Base-by-base conservation (phyloP, 2,329 filamentous ascomycete species). In the Fusarium euwallaceae region DNA sequence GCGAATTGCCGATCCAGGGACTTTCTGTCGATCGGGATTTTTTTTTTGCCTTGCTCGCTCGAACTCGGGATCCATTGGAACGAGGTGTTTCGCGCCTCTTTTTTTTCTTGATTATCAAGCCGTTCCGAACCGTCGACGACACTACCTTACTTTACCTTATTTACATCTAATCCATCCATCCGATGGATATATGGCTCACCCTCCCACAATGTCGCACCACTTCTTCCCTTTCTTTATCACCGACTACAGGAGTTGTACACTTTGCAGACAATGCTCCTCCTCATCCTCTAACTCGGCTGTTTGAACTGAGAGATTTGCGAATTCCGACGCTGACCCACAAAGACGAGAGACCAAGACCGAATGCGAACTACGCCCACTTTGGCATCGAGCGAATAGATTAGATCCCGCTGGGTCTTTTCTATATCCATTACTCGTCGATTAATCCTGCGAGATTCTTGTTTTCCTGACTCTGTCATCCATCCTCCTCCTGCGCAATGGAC, bases 401-500 rank as follows among this genome's bases (percentile, higher is more conserved):
- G 43, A 75, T 69, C 24, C 69, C 72, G 48, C 68, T 61, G 48
- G 56, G 27, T 65, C 51, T 12, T 71, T 58, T 53, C 60, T 69
- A 75, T 69, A 60, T 56, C 29, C n/a, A 37, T 58, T 59, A 59
- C 34, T 61, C 75, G 43, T 61, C 41, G 66, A 48, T 20, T 48
- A 17, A 59, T 58, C 69, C 61, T 65, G 27, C 17, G 61, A 64
- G 17, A 55, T 32, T 27, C 61, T 29, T 67, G 45, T 68, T n/a
- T 16, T 29, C 17, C 45, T n/a, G 34, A 17, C 56, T 27, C 22
- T 61, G 29, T 37, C 60, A 48, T 29, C 37, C 22, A 32, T 59
- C 32, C 12, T 59, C 16, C 24, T 8, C 32, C 69, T 70, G 80
- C 45, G 75, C 74, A 27, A 86, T 85, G 74, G 82, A 86, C 64